Base-by-base conservation (phyloP, 495 filamentous ascomycete genomes). In the Venustampulla echinocandica region DNA sequence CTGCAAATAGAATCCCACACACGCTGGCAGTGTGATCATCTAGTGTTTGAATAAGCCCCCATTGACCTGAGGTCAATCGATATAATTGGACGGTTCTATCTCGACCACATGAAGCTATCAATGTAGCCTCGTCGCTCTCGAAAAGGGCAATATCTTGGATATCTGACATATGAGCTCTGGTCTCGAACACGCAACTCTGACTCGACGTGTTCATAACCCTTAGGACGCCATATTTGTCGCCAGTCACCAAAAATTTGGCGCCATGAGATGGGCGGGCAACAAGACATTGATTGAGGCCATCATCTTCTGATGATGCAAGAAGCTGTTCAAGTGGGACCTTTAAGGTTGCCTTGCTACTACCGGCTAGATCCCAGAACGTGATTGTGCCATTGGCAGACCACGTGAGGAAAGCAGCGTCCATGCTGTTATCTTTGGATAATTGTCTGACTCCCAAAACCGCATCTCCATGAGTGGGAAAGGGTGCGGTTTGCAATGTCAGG, bases 41-140 rank as follows among this genome's bases (percentile, higher is more conserved):
- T 59, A 89, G 67, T 0, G 85, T 87, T 59, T 90, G 85, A 27
- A 84, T 64, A 27, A 89, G 59, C 34, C 71, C 66, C 57, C 84
- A 71, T 4, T 68, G 66, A 0, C 68, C 67, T 0, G 69, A 64
- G 23, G 61, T 62, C 55, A 74, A 74, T 44, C 77, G 70, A 61
- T 95, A 97, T 15, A 97, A 69, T 62, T 98, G 92, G 17, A 92
- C 76, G 39, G 82, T 94, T 35, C 92, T 82, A 66, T 98, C 92
- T 53, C 90, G 77, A 27, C 89, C 84, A 57, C 81, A 85, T 18
- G 79, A 87, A 17, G 84, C 87, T 35, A 97, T 69, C 39, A 95
- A 62, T 10, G 70, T 61, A 33, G 65, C 68, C 2, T 67, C 62
- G 13, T 71, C 61, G 35, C 68, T 70, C 47, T 81, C 73, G 47